These are phyloP conservation scores for Sugiyamaella japonica DNA, from an alignment of 1,139 yeast genomes.

Conservation along the genomic window DNA sequence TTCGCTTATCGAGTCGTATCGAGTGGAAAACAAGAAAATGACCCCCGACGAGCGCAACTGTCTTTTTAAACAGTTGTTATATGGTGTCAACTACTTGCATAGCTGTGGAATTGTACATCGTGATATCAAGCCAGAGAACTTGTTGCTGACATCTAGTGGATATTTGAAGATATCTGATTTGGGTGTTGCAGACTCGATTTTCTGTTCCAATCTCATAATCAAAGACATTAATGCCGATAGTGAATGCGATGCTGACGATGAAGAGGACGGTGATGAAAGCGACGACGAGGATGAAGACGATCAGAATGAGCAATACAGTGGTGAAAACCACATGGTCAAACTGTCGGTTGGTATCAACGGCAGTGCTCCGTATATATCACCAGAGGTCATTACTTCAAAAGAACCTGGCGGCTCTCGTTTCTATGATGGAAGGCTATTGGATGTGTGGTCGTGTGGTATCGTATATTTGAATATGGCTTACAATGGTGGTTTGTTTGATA, in stretches of 20 bases:
- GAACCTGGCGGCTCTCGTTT: conserved; percentile 29
- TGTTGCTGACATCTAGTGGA: conserved; percentile 47
- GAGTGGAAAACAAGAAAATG: conserved; percentile 31
- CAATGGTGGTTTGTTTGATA: conserved; percentile 39
- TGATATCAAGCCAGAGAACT: conserved; percentile 81
- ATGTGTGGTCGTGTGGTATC: conserved; percentile 87
- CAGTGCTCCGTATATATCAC: conserved; percentile 84
- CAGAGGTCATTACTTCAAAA: conserved; percentile 59
- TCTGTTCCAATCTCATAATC: conserved; percentile 18
- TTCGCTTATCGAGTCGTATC: conserved; percentile 49
- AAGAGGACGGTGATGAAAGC: neutral
- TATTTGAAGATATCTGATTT: conserved; percentile 26
- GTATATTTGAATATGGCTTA: conserved; percentile 81
- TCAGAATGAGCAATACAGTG: neutral
- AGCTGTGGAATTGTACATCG: conserved; percentile 72
- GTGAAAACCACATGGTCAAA: conserved; percentile 4
- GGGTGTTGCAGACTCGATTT: conserved; percentile 18
- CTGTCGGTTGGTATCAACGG: conserved; percentile 46
- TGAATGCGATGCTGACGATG: conserved; percentile 13
- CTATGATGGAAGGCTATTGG: conserved; percentile 80
- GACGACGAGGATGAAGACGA: neutral
- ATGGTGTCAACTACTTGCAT: conserved; percentile 69
- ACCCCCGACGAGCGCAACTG: conserved; percentile 12
- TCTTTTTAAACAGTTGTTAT: conserved; percentile 77
- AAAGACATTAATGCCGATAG: conserved; percentile 10